Conservation (phyloP, 768 basidiomycete genomes). For the Cyclocybe cylindracea region DNA sequence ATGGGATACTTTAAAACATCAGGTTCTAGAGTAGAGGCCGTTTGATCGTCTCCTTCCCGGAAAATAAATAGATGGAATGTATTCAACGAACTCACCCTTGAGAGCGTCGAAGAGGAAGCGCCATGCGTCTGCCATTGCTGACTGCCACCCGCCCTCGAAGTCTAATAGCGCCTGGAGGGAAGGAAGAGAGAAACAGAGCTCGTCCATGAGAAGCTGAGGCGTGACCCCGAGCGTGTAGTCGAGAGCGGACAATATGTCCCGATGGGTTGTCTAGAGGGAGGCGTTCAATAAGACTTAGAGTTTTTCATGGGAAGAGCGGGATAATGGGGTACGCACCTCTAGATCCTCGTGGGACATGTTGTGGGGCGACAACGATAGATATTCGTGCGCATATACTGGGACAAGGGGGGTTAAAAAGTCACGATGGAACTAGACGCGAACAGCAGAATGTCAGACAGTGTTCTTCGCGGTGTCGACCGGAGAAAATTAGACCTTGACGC, state of each 20-base stretch:
- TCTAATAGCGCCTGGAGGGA: constrained; percentile 45
- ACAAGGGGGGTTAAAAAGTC: constrained; percentile 59
- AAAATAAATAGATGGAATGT: constrained; percentile 10
- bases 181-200: constrained; percentile 58
- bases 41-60: not conserved
- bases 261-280: constrained; percentile 48
- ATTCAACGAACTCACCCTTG: constrained; percentile 26
- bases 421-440: constrained; percentile 52
- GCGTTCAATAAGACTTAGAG: not conserved
- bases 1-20: constrained; percentile 54
- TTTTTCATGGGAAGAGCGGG: not conserved
- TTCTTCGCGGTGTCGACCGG: not conserved
- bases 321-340: constrained; percentile 41
- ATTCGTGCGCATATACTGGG: constrained; percentile 54
- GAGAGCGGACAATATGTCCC: constrained; percentile 51
- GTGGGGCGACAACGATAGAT: constrained; percentile 50
- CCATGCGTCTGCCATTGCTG: constrained; percentile 51
- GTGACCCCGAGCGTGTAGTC: constrained; percentile 50
- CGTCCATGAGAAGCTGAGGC: constrained; percentile 58
- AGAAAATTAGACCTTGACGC: constrained; percentile 51
- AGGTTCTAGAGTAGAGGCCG: constrained; percentile 37
- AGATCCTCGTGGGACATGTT: constrained; percentile 45
- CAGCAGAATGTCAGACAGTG: not conserved
- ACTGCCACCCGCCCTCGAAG: constrained; percentile 46
- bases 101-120: constrained; percentile 43